Evolutionary conservation across 2,329 filamentous ascomycete genomes (phyloP).

Genomic region (Nigrograna mackinnonii): DNA sequence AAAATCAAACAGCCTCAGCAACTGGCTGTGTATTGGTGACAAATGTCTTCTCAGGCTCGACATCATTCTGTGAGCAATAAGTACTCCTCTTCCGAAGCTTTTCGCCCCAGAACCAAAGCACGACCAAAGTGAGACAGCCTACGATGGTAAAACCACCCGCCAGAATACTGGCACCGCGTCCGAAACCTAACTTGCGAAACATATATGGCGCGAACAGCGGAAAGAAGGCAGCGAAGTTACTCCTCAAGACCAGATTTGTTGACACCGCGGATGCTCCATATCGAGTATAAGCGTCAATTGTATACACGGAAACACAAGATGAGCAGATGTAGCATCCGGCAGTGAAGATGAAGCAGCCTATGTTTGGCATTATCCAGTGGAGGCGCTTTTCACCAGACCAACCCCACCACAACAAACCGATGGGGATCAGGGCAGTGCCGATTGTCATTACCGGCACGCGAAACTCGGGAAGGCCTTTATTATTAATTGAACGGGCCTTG

Average conservation of each 20-base stretch:
- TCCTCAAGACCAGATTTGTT: slow-evolving; percentile 6
- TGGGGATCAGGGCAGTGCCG: slow-evolving; percentile 25
- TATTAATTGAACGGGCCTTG: slow-evolving; percentile 8
- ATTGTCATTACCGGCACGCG: slow-evolving; percentile 14
- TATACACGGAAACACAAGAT: slow-evolving; percentile 58
- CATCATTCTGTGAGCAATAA: slow-evolving; percentile 7
- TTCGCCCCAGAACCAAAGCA: slow-evolving; percentile 11
- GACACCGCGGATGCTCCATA: slow-evolving; percentile 21
- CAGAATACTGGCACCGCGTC: slow-evolving; percentile 28
- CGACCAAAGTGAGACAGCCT: background rate
- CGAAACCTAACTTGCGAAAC: slow-evolving; percentile 32
- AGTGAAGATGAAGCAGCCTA: slow-evolving; percentile 53
- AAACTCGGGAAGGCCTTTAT: slow-evolving; percentile 10
- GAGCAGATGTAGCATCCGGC: slow-evolving; percentile 25
- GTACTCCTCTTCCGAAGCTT: slow-evolving; percentile 4
- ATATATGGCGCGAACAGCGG: slow-evolving; percentile 40
- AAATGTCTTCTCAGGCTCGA: too few relatives aligned
- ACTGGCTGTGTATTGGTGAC: too few relatives aligned
- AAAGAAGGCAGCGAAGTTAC: slow-evolving; percentile 14
- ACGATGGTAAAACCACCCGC: slow-evolving; percentile 7
- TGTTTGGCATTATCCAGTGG: slow-evolving; percentile 57
- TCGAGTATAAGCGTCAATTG: slow-evolving; percentile 46
- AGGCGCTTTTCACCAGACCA: slow-evolving; percentile 55
- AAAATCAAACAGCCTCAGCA: too few relatives aligned
- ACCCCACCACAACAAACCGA: slow-evolving; percentile 48